Evolutionary conservation across 345 rosid species (phyloP).

Genomic region (Microcos paniculata): DNA sequence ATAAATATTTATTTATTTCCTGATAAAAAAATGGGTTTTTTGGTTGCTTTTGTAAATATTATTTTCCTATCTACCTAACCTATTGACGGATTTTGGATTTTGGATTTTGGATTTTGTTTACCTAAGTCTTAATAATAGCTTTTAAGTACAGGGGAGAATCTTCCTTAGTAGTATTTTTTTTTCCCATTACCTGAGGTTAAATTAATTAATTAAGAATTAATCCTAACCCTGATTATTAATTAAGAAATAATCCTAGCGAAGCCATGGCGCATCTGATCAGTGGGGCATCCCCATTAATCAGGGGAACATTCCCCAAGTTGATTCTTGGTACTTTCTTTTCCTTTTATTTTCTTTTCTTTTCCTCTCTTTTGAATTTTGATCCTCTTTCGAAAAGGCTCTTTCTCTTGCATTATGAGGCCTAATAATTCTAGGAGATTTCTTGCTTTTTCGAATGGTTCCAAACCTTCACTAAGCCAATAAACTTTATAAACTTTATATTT

Average conservation of each 20-base stretch:
- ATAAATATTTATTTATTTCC: neutral
- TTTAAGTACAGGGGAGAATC: neutral
- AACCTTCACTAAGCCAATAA: too few species aligned
- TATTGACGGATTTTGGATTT: neutral
- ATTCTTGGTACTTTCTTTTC: neutral
- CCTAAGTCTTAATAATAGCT: neutral
- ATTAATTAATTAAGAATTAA: neutral
- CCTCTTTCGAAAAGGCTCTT: too few species aligned
- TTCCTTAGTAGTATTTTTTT: neutral
- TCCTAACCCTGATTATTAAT: neutral
- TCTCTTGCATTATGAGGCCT: too few species aligned
- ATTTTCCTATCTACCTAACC: neutral
- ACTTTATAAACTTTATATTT: too few species aligned
- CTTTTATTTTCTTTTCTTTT: too few species aligned
- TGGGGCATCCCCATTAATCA: neutral
- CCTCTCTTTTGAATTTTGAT: too few species aligned
- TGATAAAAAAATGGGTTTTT: neutral
- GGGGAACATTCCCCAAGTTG: constrained; percentile 2
- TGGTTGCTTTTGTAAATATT: neutral
- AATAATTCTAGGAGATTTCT: too few species aligned
- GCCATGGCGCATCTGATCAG: neutral
- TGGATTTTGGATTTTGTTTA: neutral
- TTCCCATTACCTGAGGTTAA: neutral
- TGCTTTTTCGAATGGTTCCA: too few species aligned
- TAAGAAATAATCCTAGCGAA: neutral